These are phyloP conservation scores for Podospora anserina DNA, from an alignment of 495 filamentous ascomycete species.

Conservation along the genomic window DNA sequence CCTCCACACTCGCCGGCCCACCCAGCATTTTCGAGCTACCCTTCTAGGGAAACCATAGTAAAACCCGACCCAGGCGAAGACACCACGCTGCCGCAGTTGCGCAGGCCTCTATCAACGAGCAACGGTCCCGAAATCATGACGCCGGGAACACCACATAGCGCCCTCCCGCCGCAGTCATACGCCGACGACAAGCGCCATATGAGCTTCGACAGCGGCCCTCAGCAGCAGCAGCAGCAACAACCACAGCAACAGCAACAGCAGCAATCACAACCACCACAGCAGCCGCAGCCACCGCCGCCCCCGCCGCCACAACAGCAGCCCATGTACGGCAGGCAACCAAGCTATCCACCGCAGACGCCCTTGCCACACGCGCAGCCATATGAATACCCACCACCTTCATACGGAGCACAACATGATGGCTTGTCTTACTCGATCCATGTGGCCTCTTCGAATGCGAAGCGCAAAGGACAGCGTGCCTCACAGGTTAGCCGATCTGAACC, in stretches of 20 bases:
- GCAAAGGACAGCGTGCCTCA: slow-evolving; percentile 51
- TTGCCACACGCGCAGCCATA: slow-evolving; percentile 45
- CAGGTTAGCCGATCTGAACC: slow-evolving; percentile 35
- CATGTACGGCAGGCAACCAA: slow-evolving; percentile 42
- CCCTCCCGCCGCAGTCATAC: slow-evolving; percentile 34
- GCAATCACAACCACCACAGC: neutral
- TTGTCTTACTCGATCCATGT: slow-evolving; percentile 36
- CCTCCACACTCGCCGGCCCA: slow-evolving; percentile 48
- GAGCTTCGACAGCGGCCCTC: slow-evolving; percentile 43
- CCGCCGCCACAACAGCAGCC: slow-evolving; percentile 28
- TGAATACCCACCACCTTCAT: slow-evolving; percentile 36
- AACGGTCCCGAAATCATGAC: slow-evolving; percentile 38
- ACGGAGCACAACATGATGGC: slow-evolving; percentile 27
- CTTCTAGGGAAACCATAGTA: slow-evolving; percentile 44
- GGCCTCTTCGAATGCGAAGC: slow-evolving; percentile 41
- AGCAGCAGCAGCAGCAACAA: slow-evolving; percentile 14
- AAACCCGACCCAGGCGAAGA: slow-evolving; percentile 51
- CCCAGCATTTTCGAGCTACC: slow-evolving; percentile 39
- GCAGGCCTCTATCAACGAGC: slow-evolving; percentile 45
- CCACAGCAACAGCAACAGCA: slow-evolving; percentile 2
- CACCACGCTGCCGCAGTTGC: slow-evolving; percentile 44
- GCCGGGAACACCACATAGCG: slow-evolving; percentile 36
- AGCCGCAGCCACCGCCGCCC: neutral
- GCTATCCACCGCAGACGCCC: slow-evolving; percentile 46
- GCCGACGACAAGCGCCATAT: slow-evolving; percentile 45